Conservation (phyloP, 768 basidiomycete species). For the Kwoniella dejecticola region DNA sequence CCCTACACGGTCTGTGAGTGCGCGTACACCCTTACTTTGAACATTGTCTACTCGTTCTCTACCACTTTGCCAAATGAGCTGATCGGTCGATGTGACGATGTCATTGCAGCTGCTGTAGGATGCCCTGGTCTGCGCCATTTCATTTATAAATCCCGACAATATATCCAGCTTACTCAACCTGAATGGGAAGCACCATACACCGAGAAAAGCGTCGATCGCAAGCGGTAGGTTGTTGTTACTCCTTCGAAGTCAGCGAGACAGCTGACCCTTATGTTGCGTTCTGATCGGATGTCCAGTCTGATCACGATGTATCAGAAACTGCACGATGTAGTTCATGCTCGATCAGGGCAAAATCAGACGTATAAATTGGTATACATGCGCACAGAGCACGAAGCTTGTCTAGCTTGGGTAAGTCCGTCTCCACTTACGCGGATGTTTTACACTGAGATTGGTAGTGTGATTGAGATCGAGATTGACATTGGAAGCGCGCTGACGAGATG, state of each 20-base stretch:
- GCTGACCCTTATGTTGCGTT: background rate
- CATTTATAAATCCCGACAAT: slow-evolving; percentile 83
- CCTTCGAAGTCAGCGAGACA: background rate
- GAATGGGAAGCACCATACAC: slow-evolving; percentile 85
- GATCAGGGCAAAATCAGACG: slow-evolving; percentile 72
- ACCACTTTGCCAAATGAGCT: too few relatives aligned
- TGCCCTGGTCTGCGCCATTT: slow-evolving; percentile 92
- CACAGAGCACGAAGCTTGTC: slow-evolving; percentile 80
- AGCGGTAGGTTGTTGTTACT: slow-evolving; percentile 13
- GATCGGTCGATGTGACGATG: background rate
- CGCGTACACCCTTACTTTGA: background rate
- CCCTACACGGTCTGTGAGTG: slow-evolving; percentile 43
- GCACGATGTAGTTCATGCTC: slow-evolving; percentile 86
- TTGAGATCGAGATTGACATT: too few relatives aligned
- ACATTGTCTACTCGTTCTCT: too few relatives aligned
- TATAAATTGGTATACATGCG: slow-evolving; percentile 85
- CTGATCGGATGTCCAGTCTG: slow-evolving; percentile 63
- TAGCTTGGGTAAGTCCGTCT: slow-evolving; percentile 82
- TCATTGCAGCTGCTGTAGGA: slow-evolving; percentile 67
- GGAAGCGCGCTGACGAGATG: background rate
- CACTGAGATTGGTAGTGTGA: too few relatives aligned
- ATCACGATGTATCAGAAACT: slow-evolving; percentile 83
- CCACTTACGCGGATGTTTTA: background rate
- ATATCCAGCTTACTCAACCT: slow-evolving; percentile 87
- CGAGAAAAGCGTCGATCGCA: slow-evolving; percentile 55